These are phyloP conservation scores for Melocanna baccifera DNA, from an alignment of 176 grass and related monocot genomes.

Conservation along the genomic window DNA sequence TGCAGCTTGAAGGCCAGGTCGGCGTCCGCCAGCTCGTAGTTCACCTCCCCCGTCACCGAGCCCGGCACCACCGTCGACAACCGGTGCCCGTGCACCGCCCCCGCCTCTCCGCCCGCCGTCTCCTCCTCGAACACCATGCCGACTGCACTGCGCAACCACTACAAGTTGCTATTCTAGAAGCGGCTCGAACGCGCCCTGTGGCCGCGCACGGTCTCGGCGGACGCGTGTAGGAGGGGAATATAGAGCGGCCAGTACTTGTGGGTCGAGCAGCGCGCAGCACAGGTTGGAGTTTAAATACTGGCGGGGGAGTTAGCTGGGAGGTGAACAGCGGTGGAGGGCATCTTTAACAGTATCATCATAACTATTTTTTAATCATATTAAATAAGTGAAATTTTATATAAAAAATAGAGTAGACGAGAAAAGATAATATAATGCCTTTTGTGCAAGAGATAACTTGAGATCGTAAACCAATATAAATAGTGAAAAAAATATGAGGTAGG, in stretches of 20 bases:
- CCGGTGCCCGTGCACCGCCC: slow-evolving; percentile 55
- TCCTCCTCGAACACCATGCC: slow-evolving; percentile 44
- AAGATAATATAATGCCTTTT: too few species aligned
- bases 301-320: slow-evolving; percentile 2
- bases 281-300: slow-evolving; percentile 8
- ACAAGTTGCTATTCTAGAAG: neutral
- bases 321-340: too few species aligned
- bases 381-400: too few species aligned
- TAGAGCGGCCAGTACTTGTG: neutral
- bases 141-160: neutral
- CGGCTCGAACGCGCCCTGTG: neutral
- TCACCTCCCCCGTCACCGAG: slow-evolving; percentile 68
- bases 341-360: too few species aligned
- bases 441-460: too few species aligned
- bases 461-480: too few species aligned
- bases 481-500: too few species aligned
- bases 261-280: neutral
- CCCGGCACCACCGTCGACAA: slow-evolving; percentile 75
- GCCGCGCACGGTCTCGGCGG: neutral
- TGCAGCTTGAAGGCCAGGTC: slow-evolving; percentile 75
- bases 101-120: neutral
- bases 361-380: too few species aligned
- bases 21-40: slow-evolving; percentile 44
- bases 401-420: too few species aligned
- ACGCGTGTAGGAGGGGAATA: neutral